Evolutionary conservation across 2,329 filamentous ascomycete species (phyloP).

Genomic region (Cadophora luteo-olivacea): DNA sequence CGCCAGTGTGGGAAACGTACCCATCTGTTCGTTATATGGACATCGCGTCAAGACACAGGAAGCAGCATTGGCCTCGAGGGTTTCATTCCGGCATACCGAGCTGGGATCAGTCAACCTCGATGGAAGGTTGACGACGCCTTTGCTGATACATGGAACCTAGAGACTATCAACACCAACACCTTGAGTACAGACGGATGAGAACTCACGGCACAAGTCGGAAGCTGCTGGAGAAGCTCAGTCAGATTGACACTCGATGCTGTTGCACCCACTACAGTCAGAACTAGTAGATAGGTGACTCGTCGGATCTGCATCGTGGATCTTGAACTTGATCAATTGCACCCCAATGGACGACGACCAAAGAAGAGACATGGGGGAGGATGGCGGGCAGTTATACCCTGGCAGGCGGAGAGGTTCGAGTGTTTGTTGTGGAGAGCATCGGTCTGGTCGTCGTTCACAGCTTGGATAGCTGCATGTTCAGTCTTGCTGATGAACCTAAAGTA

Average conservation of each 20-base stretch:
- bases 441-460: constrained; percentile 5
- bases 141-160: constrained; percentile 23
- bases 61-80: constrained; percentile 24
- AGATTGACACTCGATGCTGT: constrained; percentile 17
- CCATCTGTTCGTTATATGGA: constrained; percentile 22
- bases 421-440: not conserved
- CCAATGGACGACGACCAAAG: not conserved
- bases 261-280: constrained; percentile 6
- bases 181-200: not conserved
- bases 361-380: not conserved
- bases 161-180: not conserved
- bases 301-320: not conserved
- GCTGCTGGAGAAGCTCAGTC: constrained; percentile 18
- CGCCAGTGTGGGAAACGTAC: constrained; percentile 9
- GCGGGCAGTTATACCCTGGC: not conserved
- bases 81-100: constrained; percentile 26
- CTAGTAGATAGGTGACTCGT: not conserved
- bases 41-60: constrained; percentile 25
- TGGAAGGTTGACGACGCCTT: not conserved
- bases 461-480: not conserved
- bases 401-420: not conserved
- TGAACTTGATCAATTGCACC: not conserved
- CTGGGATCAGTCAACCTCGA: constrained; percentile 13
- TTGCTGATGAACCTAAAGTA: constrained; percentile 4
- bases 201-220: constrained; percentile 29